These are phyloP conservation scores for Scheffersomyces lignicola DNA, from an alignment of 1,139 yeast genomes.

Conservation along the genomic window DNA sequence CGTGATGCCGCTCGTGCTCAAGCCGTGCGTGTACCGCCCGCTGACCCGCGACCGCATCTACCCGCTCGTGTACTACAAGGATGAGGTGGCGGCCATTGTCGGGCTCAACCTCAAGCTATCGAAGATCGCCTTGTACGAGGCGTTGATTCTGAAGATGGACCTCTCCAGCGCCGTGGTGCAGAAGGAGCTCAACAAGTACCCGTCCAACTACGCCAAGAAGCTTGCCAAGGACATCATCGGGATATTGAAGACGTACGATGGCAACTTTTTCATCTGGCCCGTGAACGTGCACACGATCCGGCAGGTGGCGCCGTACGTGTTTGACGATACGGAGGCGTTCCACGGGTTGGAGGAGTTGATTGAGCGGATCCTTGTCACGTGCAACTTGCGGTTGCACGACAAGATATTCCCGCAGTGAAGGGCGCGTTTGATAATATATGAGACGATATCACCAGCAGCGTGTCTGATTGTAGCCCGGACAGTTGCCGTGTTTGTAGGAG, in stretches of 20 bases:
- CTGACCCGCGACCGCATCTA: slow-evolving; percentile 20
- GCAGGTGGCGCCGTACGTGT: slow-evolving; percentile 29
- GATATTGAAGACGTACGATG: slow-evolving; percentile 36
- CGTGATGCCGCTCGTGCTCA: slow-evolving; percentile 27
- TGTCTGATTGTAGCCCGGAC: no score
- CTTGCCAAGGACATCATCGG: slow-evolving; percentile 41
- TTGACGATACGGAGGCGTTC: slow-evolving; percentile 27
- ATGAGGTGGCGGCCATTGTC: slow-evolving; percentile 36
- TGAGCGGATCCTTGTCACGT: slow-evolving; percentile 24
- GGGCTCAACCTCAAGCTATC: slow-evolving; percentile 33
- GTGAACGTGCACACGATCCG: slow-evolving; percentile 34
- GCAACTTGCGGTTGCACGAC: slow-evolving; percentile 23
- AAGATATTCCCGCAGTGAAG: slow-evolving; percentile 4
- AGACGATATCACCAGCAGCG: no score
- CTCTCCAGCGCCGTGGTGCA: slow-evolving; percentile 16
- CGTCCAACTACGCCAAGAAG: slow-evolving; percentile 25
- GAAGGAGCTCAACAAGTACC: slow-evolving; percentile 22
- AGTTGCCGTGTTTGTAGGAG: no score
- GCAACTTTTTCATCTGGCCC: slow-evolving; percentile 35
- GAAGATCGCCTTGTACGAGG: slow-evolving; percentile 31
- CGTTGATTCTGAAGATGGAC: slow-evolving; percentile 23
- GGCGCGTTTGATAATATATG: no score
- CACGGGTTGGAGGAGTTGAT: slow-evolving; percentile 27
- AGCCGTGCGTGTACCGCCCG: slow-evolving; percentile 34
- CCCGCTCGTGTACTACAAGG: slow-evolving; percentile 34